Evolutionary conservation across 345 rosid genomes (phyloP), one percentile per base, ranked within the genome.

Genomic region (Corchorus olitorius): DNA sequence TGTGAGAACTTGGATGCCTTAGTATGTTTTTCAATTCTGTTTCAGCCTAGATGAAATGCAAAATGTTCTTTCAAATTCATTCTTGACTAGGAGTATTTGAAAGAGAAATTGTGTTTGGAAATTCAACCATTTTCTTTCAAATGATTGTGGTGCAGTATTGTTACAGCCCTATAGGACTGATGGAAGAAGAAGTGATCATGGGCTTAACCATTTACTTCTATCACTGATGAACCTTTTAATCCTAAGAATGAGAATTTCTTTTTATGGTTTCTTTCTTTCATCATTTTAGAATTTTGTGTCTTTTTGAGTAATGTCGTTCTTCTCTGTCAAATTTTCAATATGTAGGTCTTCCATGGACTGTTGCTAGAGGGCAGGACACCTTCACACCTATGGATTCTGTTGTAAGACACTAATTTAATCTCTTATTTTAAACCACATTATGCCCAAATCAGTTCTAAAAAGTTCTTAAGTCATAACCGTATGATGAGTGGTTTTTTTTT

Each of bases 331-430:
- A 8, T 60, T 79, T 37, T 79, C 81, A 93, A 97, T 84, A 98
- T 78, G 89, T 91, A 72, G 97, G 99, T 77, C 98, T 96, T 73
- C 99, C 98, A 12, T 92, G 97, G 94, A 91, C 94, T 52, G 89
- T 93, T 72, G 92, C 97, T 53, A 93, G 93, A 84, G 99, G 92
- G 59, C 94, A 89, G 82, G 99, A 93, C 76, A 93, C 98, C 19
- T 96, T 93, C 81, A 92, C 99, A 5, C 97, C 98, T 3, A 93
- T 96, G 77, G 91, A 94, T 78, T 87, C 94, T 62, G 86, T 91
- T 80, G 97, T 93, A 86, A 89, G 97, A 81, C 65, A 72, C 73
- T 15, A 64, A 70, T 60, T 68, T 2, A 43, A 59, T 61, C 49
- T 59, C 54, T 65, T 43, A 41, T 43, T 55, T 3, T 55, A n/a